Evolutionary conservation across 768 basidiomycete genomes (phyloP), one percentile per base, ranked within the genome.

Genomic region (Suillus decipiens): DNA sequence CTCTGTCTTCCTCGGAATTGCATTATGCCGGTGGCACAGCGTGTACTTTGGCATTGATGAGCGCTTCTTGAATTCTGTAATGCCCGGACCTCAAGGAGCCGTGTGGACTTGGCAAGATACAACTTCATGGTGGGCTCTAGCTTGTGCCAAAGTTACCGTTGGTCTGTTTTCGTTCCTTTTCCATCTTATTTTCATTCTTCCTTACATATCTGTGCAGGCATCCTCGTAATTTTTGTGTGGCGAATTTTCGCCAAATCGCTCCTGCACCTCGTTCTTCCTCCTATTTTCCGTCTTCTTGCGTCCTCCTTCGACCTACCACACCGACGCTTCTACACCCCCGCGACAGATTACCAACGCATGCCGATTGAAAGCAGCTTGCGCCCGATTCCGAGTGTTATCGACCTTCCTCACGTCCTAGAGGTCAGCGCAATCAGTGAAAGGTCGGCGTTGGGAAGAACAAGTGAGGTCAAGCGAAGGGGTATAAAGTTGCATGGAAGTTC

Each of bases 301-400:
- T 83, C 81, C 34, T 80, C 85, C 43, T 83, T 93, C 70, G 80
- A 79, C 9, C 84, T 98, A 5, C 96, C 96, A 0, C 86, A 88
- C 64, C 84, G 96, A 11, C 82, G 93, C 17, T 94, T 93, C 77
- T 97, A 99, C 73, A 91, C 89, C 6, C 90, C 94, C 34, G 93
- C 95, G 36, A 95, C 94, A 69, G 95, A 95, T 68, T 97, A 97
- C 74, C 82, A 81, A 36, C 81, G 75, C 33, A 85, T 92, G 1
- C 89, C 89, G 0, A 77, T 83, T 39, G 86, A 88, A 64, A 77
- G 76, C 24, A 77, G 80, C 7, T 75, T 95, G 53, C 85, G 85
- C 60, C 83, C 93, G 0, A 87, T 96, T 67, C 95, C 95, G 10
- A 90, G 88, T 73, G 86, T 96, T 59, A 90, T 97, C 64, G 92